Evolutionary conservation across 2,329 filamentous ascomycete genomes (phyloP), one percentile per base, ranked within the genome.

Genomic region (Dryadomyces quercus-mongolicae): DNA sequence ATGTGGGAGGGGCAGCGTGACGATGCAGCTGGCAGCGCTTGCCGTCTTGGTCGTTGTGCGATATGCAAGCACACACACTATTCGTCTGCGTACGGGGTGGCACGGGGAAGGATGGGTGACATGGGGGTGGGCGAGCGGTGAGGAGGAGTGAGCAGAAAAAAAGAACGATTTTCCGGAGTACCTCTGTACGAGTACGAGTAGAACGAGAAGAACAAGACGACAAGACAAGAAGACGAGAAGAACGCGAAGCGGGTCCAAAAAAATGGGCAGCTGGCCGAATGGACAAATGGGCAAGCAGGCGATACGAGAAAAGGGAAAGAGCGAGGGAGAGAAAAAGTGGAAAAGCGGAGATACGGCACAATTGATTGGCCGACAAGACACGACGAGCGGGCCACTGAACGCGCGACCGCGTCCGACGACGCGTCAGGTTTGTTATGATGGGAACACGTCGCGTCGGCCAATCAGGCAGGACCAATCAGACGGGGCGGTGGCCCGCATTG

Each of bases 391-490:
- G 47, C 52, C 47, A 45, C 49, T 56, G 53, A 56, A 54, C 54
- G 51, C 53, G 58, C 44, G 47, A 44, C 20, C 58, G 58, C 58
- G 53, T 51, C 53, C 5, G 45, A 31, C 25, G 25, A 55, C 59
- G 59, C 59, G 59, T 57, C 52, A 7, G 40, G 52, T 60, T 60
- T 56, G 58, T 60, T 59, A 60, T 40, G 10, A 40, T 12, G 15
- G 36, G 36, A 16, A 16, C 36, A 40, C 36, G 36, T 20, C 55
- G 51, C 34, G 22, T 22, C 20, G 21, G 15, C 59, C 59, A 60
- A 60, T 60, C 55, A 59, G 9, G 49, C 40, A n/a, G n/a, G 21
- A 16, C 59, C 59, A 60, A 60, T 60, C 55, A 59, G 9, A 51
- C 40, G n/a, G 49, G 12, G 2, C 5, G 4, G 16, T 34, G 21